Evolutionary conservation across 1,284 basidiomycete species (phyloP).

Genomic region (Pulchroboletus neoregius): DNA sequence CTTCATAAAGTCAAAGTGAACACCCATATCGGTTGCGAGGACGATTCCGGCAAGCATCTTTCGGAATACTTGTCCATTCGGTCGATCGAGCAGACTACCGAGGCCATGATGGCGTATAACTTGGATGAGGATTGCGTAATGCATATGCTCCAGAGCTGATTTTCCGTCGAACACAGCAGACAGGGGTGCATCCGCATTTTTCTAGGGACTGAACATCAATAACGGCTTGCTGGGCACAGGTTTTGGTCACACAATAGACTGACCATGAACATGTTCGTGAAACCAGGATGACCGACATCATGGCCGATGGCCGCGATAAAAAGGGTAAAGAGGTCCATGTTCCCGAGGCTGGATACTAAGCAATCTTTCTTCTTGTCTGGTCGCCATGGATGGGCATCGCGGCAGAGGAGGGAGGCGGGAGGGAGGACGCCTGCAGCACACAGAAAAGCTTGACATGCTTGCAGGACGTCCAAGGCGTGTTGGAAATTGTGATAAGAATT

Average conservation of each 20-base stretch:
- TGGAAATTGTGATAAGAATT: constrained; percentile 97
- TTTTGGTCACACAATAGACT: constrained; percentile 27
- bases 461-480: constrained; percentile 91
- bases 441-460: constrained; percentile 86
- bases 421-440: constrained; percentile 75
- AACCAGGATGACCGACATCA: constrained; percentile 92
- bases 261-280: constrained; percentile 90
- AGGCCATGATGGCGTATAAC: constrained; percentile 82
- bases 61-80: constrained; percentile 53
- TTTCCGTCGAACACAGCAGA: constrained; percentile 85
- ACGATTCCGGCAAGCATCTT: constrained; percentile 76
- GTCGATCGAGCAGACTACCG: constrained; percentile 56
- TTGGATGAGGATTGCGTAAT: constrained; percentile 78
- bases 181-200: constrained; percentile 87
- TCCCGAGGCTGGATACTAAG: constrained; percentile 50
- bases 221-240: background rate
- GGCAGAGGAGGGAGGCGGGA: constrained; percentile 52
- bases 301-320: constrained; percentile 91
- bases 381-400: constrained; percentile 45
- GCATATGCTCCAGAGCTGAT: constrained; percentile 91
- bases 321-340: constrained; percentile 77
- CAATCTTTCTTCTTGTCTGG: constrained; percentile 41
- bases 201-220: constrained; percentile 45
- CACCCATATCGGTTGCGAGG: constrained; percentile 89
- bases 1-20: constrained; percentile 82